Evolutionary conservation across 495 filamentous ascomycete genomes (phyloP), one percentile per base, ranked within the genome.

Genomic region (Penicillium alfredii): DNA sequence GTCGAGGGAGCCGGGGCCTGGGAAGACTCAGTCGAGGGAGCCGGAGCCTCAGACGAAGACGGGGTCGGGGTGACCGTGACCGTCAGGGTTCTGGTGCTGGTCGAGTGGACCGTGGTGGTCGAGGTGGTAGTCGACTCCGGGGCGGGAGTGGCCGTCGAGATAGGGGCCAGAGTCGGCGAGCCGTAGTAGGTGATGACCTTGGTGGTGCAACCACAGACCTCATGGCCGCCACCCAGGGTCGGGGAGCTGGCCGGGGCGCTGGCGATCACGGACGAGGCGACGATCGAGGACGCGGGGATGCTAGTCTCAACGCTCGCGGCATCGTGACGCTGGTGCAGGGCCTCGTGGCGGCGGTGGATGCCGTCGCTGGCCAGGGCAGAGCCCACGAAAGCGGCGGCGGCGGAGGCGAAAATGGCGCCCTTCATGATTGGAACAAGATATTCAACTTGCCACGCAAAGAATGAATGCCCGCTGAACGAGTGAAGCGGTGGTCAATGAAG

Each of bases 391-490:
- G 80, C 74, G 49, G 81, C 80, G 42, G 79, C 78, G 49, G 78
- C 73, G 55, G 77, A 9, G 23, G 23, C 76, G 42, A 81, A 61
- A 47, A 84, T 53, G 47, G 74, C 64, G 47, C 66, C 77, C 81
- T 82, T 87, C 82, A 86, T 87, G 44, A 49, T 74, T 56, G 55
- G 57, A 49, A 44, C 43, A 58, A 51, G 53, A 43, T 50, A 48
- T 33, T 35, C 40, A 36, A 43, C 34, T 30, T 49, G 11, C 44
- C 46, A 33, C 30, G 33, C 40, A 63, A 58, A 44, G 67, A 88
- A 87, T 66, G 85, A 90, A 70, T 82, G 84, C 82, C 86, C 85
- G 86, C 86, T 90, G 72, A 93, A 93, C 55, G 86, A 93, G 82
- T 90, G 86, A 89, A 90, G 86, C 86, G 84, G 86, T 88, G 60